phyloP scores from a whole-genome alignment of 139 green algal species.

The Micractinium conductrix region DNA sequence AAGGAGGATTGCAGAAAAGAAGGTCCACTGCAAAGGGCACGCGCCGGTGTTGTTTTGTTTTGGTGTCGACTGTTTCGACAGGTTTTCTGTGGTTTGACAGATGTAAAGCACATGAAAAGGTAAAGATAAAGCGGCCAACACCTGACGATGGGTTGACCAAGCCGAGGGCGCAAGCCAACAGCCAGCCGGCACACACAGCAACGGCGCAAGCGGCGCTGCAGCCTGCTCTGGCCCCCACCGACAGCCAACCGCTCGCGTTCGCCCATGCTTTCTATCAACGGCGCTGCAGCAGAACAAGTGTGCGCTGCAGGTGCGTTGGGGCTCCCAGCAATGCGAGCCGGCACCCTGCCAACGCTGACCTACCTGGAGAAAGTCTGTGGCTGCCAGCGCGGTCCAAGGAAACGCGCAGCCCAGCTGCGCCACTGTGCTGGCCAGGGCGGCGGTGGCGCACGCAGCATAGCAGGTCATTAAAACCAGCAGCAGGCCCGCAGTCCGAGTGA shows the following conservation, averaged over 20 bases:
- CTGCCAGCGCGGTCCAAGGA: neutral
- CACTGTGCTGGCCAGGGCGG: neutral
- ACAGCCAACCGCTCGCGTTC: no score
- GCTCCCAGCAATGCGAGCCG: no score
- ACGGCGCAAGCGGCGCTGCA: no score
- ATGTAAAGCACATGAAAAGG: neutral
- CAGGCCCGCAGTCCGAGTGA: neutral
- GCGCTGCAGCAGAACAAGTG: no score
- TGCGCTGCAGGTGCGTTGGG: no score
- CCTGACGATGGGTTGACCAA: no score
- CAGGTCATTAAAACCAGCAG: neutral
- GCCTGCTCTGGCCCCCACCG: no score
- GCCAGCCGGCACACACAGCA: no score
- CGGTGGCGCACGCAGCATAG: neutral
- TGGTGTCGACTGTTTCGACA: neutral
- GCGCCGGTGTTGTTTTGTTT: neutral
- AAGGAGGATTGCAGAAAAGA: neutral
- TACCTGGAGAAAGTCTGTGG: slow-evolving; percentile 6
- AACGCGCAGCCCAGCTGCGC: neutral
- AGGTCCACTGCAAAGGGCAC: neutral
- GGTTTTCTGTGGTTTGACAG: neutral
- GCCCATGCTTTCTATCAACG: no score
- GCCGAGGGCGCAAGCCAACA: no score
- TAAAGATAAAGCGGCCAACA: neutral
- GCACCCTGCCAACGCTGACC: no score